Evolutionary conservation across 495 filamentous ascomycete species (phyloP), one percentile per base, ranked within the genome.

Genomic region (Penicillium manginii): DNA sequence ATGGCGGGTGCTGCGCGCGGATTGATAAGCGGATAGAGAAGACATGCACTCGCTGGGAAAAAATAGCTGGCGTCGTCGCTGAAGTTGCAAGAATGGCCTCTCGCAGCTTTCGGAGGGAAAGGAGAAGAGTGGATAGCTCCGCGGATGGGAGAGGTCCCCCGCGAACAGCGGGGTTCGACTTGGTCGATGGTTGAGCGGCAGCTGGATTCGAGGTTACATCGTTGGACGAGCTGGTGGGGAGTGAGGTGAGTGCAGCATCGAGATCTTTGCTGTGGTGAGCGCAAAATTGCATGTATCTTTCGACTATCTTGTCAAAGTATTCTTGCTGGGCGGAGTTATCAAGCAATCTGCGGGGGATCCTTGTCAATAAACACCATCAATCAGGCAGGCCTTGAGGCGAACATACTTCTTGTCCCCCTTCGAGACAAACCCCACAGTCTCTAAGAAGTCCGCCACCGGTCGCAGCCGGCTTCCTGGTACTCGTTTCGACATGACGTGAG

Each of bases 241-340:
- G 81, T 3, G 84, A 84, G 6, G 88, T 83, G 61, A 96, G 91
- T 52, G 88, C 86, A 54, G 81, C 81, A 57, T 91, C 84, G 26
- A 97, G 84, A 55, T 86, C 82, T 58, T 89, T 85, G 33, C 83
- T 76, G 66, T 85, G 81, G 52, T 82, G 83, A 43, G 88, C 88
- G 75, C 91, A 94, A 73, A 97, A 94, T 59, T 81, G 84, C 80
- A 96, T 88, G 75, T 94, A 98, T 52, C 91, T 86, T 61, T 90
- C 84, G 54, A 90, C 83, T 59, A 98, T 93, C 67, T 84, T 91
- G 63, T 88, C 81, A 73, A 90, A 97, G 81, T 96, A 97, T 32
- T 81, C 73, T 71, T 93, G 86, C 71, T 97, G 92, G 14, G 78
- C 81, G 68, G 87, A 89, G 63, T 82, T 76, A 59, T 91, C 86